Evolutionary conservation across 2,329 filamentous ascomycete species (phyloP), one percentile per base, ranked within the genome.

Genomic region (Cladophialophora psammophila): DNA sequence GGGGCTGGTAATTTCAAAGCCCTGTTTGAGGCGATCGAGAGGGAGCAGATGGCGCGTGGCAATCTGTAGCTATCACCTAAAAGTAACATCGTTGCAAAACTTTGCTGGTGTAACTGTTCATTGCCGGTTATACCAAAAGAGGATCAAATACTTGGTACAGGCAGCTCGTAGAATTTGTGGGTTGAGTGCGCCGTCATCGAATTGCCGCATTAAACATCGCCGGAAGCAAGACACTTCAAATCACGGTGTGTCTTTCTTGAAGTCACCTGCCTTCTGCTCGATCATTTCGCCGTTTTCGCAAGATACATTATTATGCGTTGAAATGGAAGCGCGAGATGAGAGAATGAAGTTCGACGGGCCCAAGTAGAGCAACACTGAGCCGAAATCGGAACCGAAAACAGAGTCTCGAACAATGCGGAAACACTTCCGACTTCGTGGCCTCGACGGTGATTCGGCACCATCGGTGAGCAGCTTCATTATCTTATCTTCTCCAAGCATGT

Each of bases 1-100:
- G 94, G 94, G 3, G 94, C 94, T 0, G 94, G 94, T 0, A 98
- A 97, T 79, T 97, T 97, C 83, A 97, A 93, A 87, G 93, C 90
- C 68, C 76, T 97, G 74, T 97, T 97, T 75, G 94, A 97, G 84
- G 94, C 94, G 2, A 96, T 97, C 78, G 94, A 97, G 85, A 84
- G 94, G 59, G 94, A 97, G 79, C 94, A 97, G 84, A 93, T 88
- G 54, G 84, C 91, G 78, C 85, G 94, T 64, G 94, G 94, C 1
- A 97, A 97, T 76, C 78, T 97, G 80, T 92, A 80, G 80, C 42
- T 18, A 15, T 36, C 13, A 26, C 13, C 34, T 3, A 53, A n/a
- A 61, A 5, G 36, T 13, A 48, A 45, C 8, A 6, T 35, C 12
- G 12, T 48, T 2, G 1, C 36, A 20, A 20, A 8, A 48, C 18